A percentile compares a stretch with the other conserved stretches of the same genome.
Evolutionary conservation across 1,284 basidiomycete species (phyloP).

Genomic region (Moniliella sp.): DNA sequence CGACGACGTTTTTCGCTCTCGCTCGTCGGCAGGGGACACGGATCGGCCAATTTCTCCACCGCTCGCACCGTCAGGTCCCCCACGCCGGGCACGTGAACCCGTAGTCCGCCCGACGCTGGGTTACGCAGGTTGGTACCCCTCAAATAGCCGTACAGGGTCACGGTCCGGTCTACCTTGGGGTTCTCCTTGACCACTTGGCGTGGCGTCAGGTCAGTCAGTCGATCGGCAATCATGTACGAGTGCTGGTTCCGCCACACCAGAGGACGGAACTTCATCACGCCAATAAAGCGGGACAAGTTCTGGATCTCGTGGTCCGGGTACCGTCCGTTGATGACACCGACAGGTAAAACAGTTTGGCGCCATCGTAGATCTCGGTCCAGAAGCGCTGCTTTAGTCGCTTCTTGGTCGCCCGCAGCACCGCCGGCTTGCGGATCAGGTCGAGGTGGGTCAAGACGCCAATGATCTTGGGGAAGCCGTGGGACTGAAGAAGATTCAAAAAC

Average conservation of each 20-base stretch:
- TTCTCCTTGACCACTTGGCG: slow-evolving; percentile 58
- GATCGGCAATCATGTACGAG: slow-evolving; percentile 84
- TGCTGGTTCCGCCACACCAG: slow-evolving; percentile 85
- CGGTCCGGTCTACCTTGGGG: slow-evolving; percentile 71
- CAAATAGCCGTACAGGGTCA: slow-evolving; percentile 93
- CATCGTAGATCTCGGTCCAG: slow-evolving; percentile 97
- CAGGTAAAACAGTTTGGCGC: slow-evolving; percentile 93
- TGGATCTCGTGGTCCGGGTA: slow-evolving; percentile 93
- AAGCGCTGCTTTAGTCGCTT: slow-evolving; percentile 94
- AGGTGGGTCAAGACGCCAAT: slow-evolving; percentile 88
- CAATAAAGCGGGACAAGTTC: slow-evolving; percentile 74
- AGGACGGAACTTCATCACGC: slow-evolving; percentile 94
- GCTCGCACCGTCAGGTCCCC: slow-evolving; percentile 57
- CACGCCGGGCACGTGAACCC: slow-evolving; percentile 79
- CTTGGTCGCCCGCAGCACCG: slow-evolving; percentile 70
- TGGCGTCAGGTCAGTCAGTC: slow-evolving; percentile 79
- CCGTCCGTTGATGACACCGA: slow-evolving; percentile 92
- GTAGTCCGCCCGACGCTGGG: slow-evolving; percentile 10
- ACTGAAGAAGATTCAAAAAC: slow-evolving; percentile 85
- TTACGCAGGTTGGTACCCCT: slow-evolving; percentile 40
- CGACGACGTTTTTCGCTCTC: slow-evolving; percentile 79
- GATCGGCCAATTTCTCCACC: slow-evolving; percentile 61
- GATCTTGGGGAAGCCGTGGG: slow-evolving; percentile 94
- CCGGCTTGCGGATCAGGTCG: slow-evolving; percentile 82
- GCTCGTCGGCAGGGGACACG: slow-evolving; percentile 74